Evolutionary conservation across 768 basidiomycete genomes (phyloP).

Genomic region (Agrocybe chaxingu): DNA sequence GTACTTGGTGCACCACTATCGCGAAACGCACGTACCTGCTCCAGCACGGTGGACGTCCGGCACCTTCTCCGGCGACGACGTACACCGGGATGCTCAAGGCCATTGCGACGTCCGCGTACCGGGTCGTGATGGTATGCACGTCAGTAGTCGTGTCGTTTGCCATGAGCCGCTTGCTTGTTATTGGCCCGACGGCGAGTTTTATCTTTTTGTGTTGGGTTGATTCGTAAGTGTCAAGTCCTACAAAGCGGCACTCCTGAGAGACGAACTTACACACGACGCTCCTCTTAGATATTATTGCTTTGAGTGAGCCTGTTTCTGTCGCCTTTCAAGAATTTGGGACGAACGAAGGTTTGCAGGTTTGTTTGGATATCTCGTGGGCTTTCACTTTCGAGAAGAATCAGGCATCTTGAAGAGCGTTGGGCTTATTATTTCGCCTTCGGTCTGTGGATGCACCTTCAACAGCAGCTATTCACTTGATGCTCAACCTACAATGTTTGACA

Average conservation of each 20-base stretch:
- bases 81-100: constrained; percentile 71
- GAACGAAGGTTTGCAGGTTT: constrained; percentile 44
- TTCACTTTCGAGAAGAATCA: constrained; percentile 63
- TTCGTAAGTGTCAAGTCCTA: constrained; percentile 54
- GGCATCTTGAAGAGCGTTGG: constrained; percentile 86
- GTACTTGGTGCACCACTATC: constrained; percentile 72
- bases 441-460: constrained; percentile 17
- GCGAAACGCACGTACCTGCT: constrained; percentile 72
- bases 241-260: background rate
- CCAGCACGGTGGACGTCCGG: constrained; percentile 63
- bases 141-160: constrained; percentile 68
- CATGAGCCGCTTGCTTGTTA: constrained; percentile 59
- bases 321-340: background rate
- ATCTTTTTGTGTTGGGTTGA: constrained; percentile 84
- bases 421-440: constrained; percentile 87
- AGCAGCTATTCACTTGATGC: background rate
- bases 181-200: constrained; percentile 61
- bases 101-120: constrained; percentile 78
- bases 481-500: background rate
- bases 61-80: constrained; percentile 48
- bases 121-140: constrained; percentile 77
- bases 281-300: constrained; percentile 81
- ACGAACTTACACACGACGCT: background rate
- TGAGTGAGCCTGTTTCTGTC: constrained; percentile 48
- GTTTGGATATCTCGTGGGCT: constrained; percentile 75